phyloP scores from a whole-genome alignment of 345 rosid genomes.

The Ceriops tagal region DNA sequence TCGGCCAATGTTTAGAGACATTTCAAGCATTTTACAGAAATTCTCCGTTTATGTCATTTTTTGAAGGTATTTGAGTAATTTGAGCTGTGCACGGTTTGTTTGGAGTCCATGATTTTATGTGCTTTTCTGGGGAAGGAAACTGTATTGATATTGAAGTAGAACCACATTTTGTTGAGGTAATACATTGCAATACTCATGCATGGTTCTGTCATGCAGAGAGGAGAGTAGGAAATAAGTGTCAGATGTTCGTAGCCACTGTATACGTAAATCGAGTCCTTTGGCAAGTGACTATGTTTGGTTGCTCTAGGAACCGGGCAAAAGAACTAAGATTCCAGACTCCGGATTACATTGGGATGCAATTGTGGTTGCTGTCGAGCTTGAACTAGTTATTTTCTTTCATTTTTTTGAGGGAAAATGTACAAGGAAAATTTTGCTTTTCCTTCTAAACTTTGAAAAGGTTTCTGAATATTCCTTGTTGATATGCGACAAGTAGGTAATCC shows the following conservation, averaged over 20 bases:
- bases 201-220: too few species aligned
- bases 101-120: not conserved
- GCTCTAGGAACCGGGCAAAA: not conserved
- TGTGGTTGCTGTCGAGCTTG: too few species aligned
- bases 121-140: not conserved
- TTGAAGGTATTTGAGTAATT: not conserved
- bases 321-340: not conserved
- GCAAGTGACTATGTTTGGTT: not conserved
- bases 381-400: too few species aligned
- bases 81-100: not conserved
- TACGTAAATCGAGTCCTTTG: too few species aligned
- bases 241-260: too few species aligned
- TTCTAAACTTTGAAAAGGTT: not conserved
- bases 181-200: too few species aligned
- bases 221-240: too few species aligned
- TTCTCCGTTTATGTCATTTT: not conserved
- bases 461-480: not conserved
- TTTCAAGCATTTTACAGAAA: too few species aligned
- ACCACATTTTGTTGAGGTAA: not conserved
- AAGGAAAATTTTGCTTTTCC: too few species aligned
- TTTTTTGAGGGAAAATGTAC: too few species aligned
- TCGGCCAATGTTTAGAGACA: too few species aligned
- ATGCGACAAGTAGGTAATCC: not conserved
- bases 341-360: too few species aligned
- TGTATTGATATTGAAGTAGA: not conserved